Evolutionary conservation across 2,329 filamentous ascomycete species (phyloP).

Genomic region (Ceratocystis cacaofunesta): DNA sequence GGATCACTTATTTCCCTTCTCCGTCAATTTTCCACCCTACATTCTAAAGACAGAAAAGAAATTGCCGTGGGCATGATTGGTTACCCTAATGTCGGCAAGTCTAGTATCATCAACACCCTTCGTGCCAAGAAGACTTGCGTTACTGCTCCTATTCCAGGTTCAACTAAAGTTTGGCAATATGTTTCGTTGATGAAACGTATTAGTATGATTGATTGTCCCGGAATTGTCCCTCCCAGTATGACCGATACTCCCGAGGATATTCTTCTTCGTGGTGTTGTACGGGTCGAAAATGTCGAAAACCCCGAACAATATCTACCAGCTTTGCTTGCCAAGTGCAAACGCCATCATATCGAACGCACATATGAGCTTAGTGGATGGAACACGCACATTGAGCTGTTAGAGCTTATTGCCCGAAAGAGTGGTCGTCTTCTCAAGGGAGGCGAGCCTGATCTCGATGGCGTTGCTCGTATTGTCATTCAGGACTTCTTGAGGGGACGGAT

Average conservation of each 20-base stretch:
- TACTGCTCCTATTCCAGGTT: slow-evolving; percentile 74
- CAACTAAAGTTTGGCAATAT: slow-evolving; percentile 93
- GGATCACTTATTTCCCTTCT: slow-evolving; percentile 84
- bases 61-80: slow-evolving; percentile 78
- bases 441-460: slow-evolving; percentile 88
- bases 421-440: slow-evolving; percentile 78
- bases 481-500: slow-evolving; percentile 93
- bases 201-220: slow-evolving; percentile 83
- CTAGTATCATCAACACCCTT: slow-evolving; percentile 90
- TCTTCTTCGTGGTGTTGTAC: slow-evolving; percentile 75
- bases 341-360: slow-evolving; percentile 78
- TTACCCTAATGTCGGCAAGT: slow-evolving; percentile 81
- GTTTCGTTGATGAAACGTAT: slow-evolving; percentile 91
- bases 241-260: slow-evolving; percentile 77
- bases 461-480: slow-evolving; percentile 92
- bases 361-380: slow-evolving; percentile 75
- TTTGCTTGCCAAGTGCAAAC: slow-evolving; percentile 65
- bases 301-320: slow-evolving; percentile 90
- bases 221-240: slow-evolving; percentile 80
- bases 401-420: slow-evolving; percentile 71
- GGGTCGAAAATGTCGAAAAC: slow-evolving; percentile 91
- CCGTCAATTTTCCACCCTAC: slow-evolving; percentile 80
- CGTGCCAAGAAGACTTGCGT: slow-evolving; percentile 88
- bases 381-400: slow-evolving; percentile 67
- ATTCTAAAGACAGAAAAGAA: slow-evolving; percentile 72